Evolutionary conservation across 2,329 filamentous ascomycete species (phyloP).

Genomic region (Dichotomopilus funicola): DNA sequence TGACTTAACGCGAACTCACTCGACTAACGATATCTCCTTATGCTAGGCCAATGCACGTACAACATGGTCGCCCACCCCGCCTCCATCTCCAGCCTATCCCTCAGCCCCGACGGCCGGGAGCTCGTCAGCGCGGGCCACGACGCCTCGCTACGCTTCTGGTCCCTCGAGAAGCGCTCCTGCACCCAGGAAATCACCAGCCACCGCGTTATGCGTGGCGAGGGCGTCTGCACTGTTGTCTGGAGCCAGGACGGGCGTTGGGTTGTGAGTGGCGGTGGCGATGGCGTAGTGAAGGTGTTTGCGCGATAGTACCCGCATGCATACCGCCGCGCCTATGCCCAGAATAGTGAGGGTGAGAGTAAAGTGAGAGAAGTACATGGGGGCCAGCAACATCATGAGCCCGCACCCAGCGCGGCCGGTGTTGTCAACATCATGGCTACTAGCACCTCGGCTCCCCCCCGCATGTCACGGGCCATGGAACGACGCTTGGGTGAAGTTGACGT

Average conservation of each 20-base stretch:
- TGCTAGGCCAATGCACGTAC: conserved; percentile 94
- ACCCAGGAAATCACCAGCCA: conserved; percentile 93
- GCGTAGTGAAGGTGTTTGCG: conserved; percentile 87
- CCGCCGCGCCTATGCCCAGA: not conserved
- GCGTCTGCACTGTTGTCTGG: conserved; percentile 91
- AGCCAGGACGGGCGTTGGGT: conserved; percentile 93
- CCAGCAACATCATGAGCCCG: too few relatives aligned
- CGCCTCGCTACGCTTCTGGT: conserved; percentile 94
- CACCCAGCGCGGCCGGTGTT: too few relatives aligned
- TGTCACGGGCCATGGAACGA: not conserved
- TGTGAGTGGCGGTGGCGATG: conserved; percentile 89
- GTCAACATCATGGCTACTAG: too few relatives aligned
- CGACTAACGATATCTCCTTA: conserved; percentile 14
- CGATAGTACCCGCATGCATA: conserved; percentile 33
- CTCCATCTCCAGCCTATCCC: conserved; percentile 81
- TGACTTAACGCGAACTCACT: not conserved
- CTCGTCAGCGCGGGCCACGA: conserved; percentile 95
- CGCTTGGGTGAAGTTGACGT: not conserved
- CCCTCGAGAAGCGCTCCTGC: conserved; percentile 88
- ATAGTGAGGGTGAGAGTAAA: too few relatives aligned
- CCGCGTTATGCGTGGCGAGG: conserved; percentile 90
- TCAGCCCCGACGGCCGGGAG: conserved; percentile 89
- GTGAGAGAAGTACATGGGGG: too few relatives aligned
- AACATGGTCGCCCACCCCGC: conserved; percentile 96
- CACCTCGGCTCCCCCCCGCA: not conserved